phyloP scores from a whole-genome alignment of 306 rosid species.

The Vicia sativa region DNA sequence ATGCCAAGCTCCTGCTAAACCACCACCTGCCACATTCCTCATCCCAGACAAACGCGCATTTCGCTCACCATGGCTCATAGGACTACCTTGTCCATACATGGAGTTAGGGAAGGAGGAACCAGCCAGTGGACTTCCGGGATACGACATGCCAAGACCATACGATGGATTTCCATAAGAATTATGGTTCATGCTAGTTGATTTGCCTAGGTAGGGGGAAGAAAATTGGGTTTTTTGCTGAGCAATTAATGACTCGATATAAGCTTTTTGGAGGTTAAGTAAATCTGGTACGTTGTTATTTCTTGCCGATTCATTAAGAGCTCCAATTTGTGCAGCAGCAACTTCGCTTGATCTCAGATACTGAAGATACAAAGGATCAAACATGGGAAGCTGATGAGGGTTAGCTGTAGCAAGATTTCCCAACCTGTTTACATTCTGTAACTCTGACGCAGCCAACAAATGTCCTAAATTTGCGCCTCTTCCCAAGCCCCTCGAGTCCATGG shows the following conservation, averaged over 20 bases:
- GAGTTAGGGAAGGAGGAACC: constrained; percentile 73
- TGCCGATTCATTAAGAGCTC: constrained; percentile 70
- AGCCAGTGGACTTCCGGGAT: constrained; percentile 85
- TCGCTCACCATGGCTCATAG: constrained; percentile 74
- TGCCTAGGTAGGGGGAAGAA: constrained; percentile 62
- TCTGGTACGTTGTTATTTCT: constrained; percentile 58
- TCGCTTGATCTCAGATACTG: constrained; percentile 79
- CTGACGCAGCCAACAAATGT: constrained; percentile 60
- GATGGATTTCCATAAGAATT: constrained; percentile 58
- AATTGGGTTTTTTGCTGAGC: constrained; percentile 72
- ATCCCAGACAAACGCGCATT: constrained; percentile 65
- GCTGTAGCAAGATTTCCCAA: constrained; percentile 66
- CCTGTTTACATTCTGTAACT: constrained; percentile 66
- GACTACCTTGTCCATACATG: constrained; percentile 81
- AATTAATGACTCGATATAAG: constrained; percentile 65
- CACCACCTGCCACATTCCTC: constrained; percentile 57
- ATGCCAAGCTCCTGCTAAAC: constrained; percentile 80
- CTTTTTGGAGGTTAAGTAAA: constrained; percentile 71
- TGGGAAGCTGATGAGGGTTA: constrained; percentile 62
- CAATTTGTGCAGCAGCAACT: constrained; percentile 78
- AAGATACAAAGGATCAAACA: constrained; percentile 74
- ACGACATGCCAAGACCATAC: constrained; percentile 56
- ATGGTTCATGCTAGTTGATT: constrained; percentile 65
- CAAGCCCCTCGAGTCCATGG: constrained; percentile 65
- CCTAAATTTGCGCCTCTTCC: constrained; percentile 70